Evolutionary conservation across 768 basidiomycete species (phyloP), one percentile per base, ranked within the genome.

Genomic region (Cubamyces sp.): DNA sequence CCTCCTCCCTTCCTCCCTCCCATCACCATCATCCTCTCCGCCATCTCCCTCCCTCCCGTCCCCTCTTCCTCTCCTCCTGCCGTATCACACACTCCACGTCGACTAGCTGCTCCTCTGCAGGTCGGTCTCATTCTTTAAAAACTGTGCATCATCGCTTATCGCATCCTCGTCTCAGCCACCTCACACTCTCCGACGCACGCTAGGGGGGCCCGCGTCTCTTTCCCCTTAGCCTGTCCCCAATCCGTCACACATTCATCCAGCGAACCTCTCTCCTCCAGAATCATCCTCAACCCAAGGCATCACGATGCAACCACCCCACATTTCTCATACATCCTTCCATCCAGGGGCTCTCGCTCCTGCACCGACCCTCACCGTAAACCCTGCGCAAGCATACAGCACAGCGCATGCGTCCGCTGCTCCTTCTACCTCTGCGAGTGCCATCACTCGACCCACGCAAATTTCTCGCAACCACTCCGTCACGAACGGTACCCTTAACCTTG

Each of bases 401-500:
- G 9, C 34, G 9, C 15, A 26, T 28, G 11, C 25, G 43, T 15
- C 23, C 23, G n/a, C 52, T 43, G 2, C 28, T 28, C 1, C 30
- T 4, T 9, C 48, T 39, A 21, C 60, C 26, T 37, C 54, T 26
- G 39, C 30, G 18, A 5, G 23, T 8, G 7, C 57, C 2, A 28
- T 40, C 12, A 1, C 37, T 41, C 54, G 54, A 8, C 54, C 61
- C n/a, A 26, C 30, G 1, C 30, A 42, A 18, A 34, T 60, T 14
- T 45, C 50, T 37, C 57, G 65, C 9, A 61, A 54, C 14, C 50
- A 57, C 25, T 45, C 62, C 30, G 34, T 62, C 19, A 23, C 62
- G 12, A 65, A 52, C 34, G 53, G 66, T 26, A 56, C 65, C 12
- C 65, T 64, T 16, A 64, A 73, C 26, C 62, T 75, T 60, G 91